These are phyloP conservation scores for Cucumis melo DNA, from an alignment of 306 rosid genomes.

Conservation along the genomic window DNA sequence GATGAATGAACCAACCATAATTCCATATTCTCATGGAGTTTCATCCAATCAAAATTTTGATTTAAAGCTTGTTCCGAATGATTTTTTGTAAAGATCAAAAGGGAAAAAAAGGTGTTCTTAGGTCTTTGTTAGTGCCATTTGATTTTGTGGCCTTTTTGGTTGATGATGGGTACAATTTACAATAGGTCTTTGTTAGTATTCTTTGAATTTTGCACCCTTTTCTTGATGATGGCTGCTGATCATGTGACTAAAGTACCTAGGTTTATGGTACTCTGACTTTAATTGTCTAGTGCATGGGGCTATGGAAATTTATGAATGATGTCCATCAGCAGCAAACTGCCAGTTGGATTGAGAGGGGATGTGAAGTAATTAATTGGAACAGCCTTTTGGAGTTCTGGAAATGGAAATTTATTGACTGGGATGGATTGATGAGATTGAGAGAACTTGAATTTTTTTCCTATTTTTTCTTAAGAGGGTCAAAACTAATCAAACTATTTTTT, in stretches of 20 bases:
- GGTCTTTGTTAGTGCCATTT: too few species aligned
- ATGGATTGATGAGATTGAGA: background rate
- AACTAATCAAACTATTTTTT: background rate
- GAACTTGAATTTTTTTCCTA: background rate
- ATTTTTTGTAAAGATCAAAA: too few species aligned
- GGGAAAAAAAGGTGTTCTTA: too few species aligned
- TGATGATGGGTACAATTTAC: too few species aligned
- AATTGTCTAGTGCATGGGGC: background rate
- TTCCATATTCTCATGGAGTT: background rate
- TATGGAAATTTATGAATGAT: background rate
- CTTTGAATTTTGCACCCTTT: background rate
- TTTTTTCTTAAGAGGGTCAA: background rate
- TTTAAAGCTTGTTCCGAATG: too few species aligned
- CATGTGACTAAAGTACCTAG: constrained; percentile 2
- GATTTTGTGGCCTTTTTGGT: too few species aligned
- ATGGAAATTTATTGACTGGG: background rate
- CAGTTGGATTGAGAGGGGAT: constrained; percentile 2
- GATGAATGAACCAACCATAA: background rate
- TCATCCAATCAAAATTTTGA: background rate
- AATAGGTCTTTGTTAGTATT: too few species aligned
- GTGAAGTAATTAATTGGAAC: background rate
- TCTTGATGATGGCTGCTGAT: background rate
- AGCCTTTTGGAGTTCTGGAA: background rate
- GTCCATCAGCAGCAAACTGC: background rate
- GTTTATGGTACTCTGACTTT: background rate